phyloP scores from a whole-genome alignment of 2,329 filamentous ascomycete species.

The Talaromyces albobiverticillius region DNA sequence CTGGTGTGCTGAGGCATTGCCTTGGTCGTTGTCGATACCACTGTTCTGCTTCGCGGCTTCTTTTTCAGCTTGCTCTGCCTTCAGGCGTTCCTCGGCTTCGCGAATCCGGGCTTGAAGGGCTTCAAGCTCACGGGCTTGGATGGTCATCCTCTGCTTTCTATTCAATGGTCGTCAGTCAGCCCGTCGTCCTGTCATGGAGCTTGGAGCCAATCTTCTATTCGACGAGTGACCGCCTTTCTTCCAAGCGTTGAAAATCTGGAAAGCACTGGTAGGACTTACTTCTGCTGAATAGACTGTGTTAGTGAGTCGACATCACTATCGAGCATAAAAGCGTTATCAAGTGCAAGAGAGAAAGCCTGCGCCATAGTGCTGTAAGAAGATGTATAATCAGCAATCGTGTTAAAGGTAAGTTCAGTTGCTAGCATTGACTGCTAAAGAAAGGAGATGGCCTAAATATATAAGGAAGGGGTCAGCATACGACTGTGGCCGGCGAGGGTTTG shows the following conservation, averaged over 20 bases:
- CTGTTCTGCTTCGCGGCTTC: constrained; percentile 15
- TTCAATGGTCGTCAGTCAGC: neutral
- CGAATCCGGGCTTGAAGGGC: constrained; percentile 78
- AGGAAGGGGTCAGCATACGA: constrained; percentile 61
- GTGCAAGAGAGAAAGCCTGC: constrained; percentile 77
- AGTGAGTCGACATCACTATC: constrained; percentile 74
- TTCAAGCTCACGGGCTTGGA: constrained; percentile 76
- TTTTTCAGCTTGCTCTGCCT: constrained; percentile 20
- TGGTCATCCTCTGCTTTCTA: constrained; percentile 76
- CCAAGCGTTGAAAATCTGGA: neutral
- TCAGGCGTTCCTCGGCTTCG: constrained; percentile 78
- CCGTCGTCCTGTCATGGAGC: neutral
- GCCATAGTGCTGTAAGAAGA: constrained; percentile 68
- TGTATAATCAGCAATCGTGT: neutral
- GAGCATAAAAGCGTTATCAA: constrained; percentile 87
- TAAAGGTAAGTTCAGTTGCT: neutral
- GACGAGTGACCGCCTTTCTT: too few relatives aligned
- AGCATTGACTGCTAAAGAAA: neutral
- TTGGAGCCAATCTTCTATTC: neutral
- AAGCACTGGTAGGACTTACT: constrained; percentile 56
- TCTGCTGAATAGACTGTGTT: constrained; percentile 72
- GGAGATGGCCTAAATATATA: neutral
- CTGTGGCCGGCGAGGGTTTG: constrained; percentile 69
- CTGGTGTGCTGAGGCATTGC: constrained; percentile 16
- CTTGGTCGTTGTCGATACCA: constrained; percentile 5